These are phyloP conservation scores for Salix viminalis DNA, from an alignment of 345 rosid species.

Conservation along the genomic window DNA sequence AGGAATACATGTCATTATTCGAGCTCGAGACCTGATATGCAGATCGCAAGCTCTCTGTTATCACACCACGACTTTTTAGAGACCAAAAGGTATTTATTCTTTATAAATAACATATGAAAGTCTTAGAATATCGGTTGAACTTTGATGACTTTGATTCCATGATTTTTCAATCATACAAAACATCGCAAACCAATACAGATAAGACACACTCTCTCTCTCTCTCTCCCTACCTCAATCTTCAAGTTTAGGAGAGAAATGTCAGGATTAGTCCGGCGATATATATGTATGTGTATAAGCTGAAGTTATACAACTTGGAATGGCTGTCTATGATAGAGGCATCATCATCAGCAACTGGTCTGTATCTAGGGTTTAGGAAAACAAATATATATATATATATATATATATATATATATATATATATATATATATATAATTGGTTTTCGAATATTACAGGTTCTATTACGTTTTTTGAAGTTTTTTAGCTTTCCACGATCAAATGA, in stretches of 20 bases:
- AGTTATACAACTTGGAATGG: neutral
- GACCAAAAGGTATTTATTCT: neutral
- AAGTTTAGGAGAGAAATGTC: neutral
- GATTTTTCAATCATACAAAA: constrained; percentile 15
- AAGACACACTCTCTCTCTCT: constrained; percentile 4
- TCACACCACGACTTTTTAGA: neutral
- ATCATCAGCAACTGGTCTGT: neutral
- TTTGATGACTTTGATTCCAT: constrained; percentile 29
- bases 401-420: no score
- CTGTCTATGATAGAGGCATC: neutral
- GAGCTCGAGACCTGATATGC: no score
- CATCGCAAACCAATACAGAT: constrained; percentile 1
- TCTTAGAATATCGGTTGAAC: constrained; percentile 16
- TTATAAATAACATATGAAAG: neutral
- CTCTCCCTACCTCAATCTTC: constrained; percentile 3
- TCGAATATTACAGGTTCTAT: neutral
- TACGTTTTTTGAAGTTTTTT: neutral
- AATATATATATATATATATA: no score
- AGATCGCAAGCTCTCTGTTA: no score
- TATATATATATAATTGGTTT: neutral
- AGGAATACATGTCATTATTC: no score
- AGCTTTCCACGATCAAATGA: no score
- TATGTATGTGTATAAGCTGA: neutral
- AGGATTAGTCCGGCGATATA: neutral
- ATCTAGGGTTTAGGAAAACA: neutral